Percentiles rank a stretch among this genome's conserved stretches.
phyloP scores from a whole-genome alignment of 805 yeast genomes.

The Candida insectorum region DNA sequence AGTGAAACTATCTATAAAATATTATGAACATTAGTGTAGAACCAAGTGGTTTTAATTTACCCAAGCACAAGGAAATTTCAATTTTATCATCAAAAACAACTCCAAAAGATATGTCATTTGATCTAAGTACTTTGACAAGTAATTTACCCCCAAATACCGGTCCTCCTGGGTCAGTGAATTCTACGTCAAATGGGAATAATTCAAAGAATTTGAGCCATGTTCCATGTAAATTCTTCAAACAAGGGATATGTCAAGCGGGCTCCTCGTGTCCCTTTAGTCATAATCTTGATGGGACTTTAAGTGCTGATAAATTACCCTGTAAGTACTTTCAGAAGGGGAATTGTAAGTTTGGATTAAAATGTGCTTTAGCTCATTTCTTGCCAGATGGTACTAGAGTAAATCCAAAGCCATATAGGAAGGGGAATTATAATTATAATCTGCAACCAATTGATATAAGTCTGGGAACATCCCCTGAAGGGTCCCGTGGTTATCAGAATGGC shows the following conservation, averaged over 20 bases:
- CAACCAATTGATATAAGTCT: slow-evolving; percentile 10
- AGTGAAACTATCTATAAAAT: not conserved
- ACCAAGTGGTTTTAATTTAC: slow-evolving; percentile 4
- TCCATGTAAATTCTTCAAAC: slow-evolving; percentile 90
- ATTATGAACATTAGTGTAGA: slow-evolving; percentile 10
- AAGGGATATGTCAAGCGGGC: slow-evolving; percentile 96
- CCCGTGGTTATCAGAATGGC: no score
- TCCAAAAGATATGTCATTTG: slow-evolving; percentile 10
- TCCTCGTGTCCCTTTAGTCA: slow-evolving; percentile 89
- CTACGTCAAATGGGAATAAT: slow-evolving; percentile 10
- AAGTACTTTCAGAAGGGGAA: slow-evolving; percentile 95
- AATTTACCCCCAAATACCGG: slow-evolving; percentile 37
- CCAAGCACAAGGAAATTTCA: no score
- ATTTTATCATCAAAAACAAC: no score
- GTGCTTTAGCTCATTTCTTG: slow-evolving; percentile 88
- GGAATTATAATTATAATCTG: slow-evolving; percentile 1
- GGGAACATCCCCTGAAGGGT: no score
- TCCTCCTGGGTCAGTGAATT: slow-evolving; percentile 27
- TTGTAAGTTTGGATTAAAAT: slow-evolving; percentile 90
- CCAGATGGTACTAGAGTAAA: slow-evolving; percentile 88
- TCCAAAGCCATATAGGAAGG: no score
- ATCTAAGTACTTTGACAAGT: slow-evolving; percentile 13
- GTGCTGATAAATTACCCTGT: slow-evolving; percentile 65
- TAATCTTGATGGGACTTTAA: slow-evolving; percentile 51
- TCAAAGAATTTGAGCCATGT: slow-evolving; percentile 77